phyloP scores from a whole-genome alignment of 148 eudicot species.

The Limonium bicolor region DNA sequence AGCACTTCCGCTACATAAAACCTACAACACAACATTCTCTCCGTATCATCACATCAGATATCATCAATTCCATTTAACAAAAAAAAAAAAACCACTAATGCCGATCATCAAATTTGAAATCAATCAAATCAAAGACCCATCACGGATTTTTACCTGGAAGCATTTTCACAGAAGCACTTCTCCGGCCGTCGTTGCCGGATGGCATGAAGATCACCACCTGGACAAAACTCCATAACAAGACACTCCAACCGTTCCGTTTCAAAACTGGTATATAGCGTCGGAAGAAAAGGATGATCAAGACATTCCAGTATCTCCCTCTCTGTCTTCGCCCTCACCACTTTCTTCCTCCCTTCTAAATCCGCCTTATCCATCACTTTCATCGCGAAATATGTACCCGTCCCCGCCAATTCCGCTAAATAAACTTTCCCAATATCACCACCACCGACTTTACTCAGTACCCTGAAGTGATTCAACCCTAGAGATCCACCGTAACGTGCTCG shows the following conservation, averaged over 20 bases:
- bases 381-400: conserved; percentile 69
- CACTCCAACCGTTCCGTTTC: conserved; percentile 69
- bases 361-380: conserved; percentile 89
- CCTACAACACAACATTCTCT: conserved; percentile 26
- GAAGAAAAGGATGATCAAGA: conserved; percentile 89
- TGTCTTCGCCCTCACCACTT: conserved; percentile 72
- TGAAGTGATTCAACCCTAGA: conserved; percentile 55
- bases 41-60: too few species aligned
- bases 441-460: conserved; percentile 57
- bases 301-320: conserved; percentile 86
- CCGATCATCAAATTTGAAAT: not conserved
- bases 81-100: not conserved
- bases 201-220: conserved; percentile 92
- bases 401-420: conserved; percentile 58
- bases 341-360: conserved; percentile 59
- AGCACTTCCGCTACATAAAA: conserved; percentile 94
- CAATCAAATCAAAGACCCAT: not conserved
- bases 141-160: conserved; percentile 52
- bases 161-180: conserved; percentile 78
- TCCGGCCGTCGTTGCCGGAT: conserved; percentile 71
- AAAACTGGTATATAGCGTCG: conserved; percentile 77
- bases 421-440: conserved; percentile 89
- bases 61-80: not conserved
- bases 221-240: conserved; percentile 90
- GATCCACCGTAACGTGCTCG: conserved; percentile 45